A percentile compares a stretch with the other conserved stretches of the same genome.
Evolutionary conservation across 1,284 basidiomycete genomes (phyloP).

Genomic region (Rugosomyces carneus): DNA sequence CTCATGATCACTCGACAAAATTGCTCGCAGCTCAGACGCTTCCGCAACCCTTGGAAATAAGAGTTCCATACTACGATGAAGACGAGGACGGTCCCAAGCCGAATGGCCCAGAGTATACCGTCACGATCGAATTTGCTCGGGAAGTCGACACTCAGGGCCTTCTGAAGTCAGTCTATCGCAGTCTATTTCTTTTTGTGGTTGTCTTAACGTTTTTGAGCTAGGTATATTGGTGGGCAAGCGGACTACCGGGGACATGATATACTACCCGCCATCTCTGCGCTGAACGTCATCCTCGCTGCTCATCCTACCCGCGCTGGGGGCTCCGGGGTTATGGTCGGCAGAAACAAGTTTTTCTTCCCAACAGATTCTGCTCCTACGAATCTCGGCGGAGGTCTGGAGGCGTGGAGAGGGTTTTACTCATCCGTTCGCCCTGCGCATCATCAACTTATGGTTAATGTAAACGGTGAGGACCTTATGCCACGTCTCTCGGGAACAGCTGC

Average conservation of each 20-base stretch:
- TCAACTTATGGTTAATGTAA: conserved; percentile 75
- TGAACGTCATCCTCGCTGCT: conserved; percentile 66
- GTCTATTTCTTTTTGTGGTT: background rate
- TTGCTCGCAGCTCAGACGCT: background rate
- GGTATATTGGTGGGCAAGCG: conserved; percentile 49
- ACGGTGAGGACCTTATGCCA: conserved; percentile 31
- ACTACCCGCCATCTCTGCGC: conserved; percentile 60
- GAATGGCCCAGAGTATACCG: conserved; percentile 50
- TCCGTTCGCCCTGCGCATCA: conserved; percentile 68
- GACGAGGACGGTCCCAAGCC: conserved; percentile 45
- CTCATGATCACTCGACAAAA: conserved; percentile 65
- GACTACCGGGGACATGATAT: conserved; percentile 60
- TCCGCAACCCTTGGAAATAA: conserved; percentile 36
- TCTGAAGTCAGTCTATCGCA: conserved; percentile 36
- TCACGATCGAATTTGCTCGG: conserved; percentile 55
- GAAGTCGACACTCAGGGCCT: conserved; percentile 55
- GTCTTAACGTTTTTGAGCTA: background rate
- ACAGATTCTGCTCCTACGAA: conserved; percentile 34
- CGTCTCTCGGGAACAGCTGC: background rate
- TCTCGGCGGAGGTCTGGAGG: conserved; percentile 61
- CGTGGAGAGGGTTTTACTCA: conserved; percentile 69
- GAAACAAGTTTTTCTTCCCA: conserved; percentile 72
- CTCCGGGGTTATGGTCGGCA: conserved; percentile 67
- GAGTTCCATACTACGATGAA: conserved; percentile 57
- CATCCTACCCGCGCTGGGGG: conserved; percentile 50